Evolutionary conservation across 176 grass and related monocot species (phyloP).

Genomic region (Lolium rigidum): DNA sequence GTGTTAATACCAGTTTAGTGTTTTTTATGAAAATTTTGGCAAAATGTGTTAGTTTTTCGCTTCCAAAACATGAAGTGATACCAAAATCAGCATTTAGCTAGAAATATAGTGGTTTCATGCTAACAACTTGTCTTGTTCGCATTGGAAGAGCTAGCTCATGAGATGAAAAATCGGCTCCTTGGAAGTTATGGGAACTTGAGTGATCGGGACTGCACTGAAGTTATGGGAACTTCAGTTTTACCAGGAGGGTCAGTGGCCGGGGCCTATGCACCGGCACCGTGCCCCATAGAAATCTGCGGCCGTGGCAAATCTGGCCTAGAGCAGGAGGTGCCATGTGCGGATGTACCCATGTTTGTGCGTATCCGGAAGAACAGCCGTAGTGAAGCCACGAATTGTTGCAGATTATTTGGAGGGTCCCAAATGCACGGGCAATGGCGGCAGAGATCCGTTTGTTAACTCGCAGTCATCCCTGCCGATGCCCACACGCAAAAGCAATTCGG

Average conservation of each 20-base stretch:
- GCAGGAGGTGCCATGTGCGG: conserved; percentile 15
- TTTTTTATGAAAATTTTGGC: too few species aligned
- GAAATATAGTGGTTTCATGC: too few species aligned
- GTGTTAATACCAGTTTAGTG: too few species aligned
- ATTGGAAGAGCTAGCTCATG: neutral
- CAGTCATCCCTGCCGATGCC: conserved; percentile 29
- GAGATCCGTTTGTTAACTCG: conserved; percentile 41
- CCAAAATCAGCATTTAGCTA: too few species aligned
- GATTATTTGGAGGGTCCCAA: conserved; percentile 25
- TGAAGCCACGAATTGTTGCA: neutral
- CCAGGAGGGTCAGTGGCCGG: neutral
- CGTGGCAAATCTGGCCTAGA: conserved; percentile 5
- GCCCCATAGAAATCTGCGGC: neutral
- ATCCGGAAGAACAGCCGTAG: neutral
- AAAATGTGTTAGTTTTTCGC: too few species aligned
- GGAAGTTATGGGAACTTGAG: neutral
- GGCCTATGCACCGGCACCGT: neutral
- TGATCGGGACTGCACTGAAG: neutral
- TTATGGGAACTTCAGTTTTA: conserved; percentile 17
- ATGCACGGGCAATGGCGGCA: conserved; percentile 44
- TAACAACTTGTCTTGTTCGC: neutral
- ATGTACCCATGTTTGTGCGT: neutral
- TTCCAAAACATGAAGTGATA: too few species aligned
- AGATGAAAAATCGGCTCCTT: neutral
- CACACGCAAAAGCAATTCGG: neutral